Conservation (phyloP, 2,329 filamentous ascomycete species). For the Aspergillus sp. region DNA sequence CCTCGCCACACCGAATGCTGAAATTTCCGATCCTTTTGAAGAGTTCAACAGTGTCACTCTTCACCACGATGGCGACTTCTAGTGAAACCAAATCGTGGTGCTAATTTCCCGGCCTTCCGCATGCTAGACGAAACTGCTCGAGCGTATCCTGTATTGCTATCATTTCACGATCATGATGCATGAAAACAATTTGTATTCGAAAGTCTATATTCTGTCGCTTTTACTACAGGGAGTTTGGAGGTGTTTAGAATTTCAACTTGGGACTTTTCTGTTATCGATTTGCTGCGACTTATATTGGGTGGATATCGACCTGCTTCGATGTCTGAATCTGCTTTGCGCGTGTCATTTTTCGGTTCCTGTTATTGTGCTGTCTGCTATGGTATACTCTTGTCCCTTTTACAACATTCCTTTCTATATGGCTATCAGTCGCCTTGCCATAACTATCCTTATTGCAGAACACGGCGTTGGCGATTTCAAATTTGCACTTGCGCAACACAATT, state of each 20-base stretch:
- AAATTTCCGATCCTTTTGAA: constrained; percentile 86
- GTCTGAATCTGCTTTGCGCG: constrained; percentile 1
- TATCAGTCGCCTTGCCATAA: constrained; percentile 9
- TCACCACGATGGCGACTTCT: constrained; percentile 82
- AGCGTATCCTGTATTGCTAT: constrained; percentile 21
- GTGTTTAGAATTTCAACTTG: constrained; percentile 23
- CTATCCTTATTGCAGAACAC: constrained; percentile 22
- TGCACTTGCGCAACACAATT: constrained; percentile 4
- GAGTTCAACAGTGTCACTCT: constrained; percentile 98
- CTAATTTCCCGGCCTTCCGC: not conserved
- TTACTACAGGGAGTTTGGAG: constrained; percentile 24
- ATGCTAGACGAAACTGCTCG: constrained; percentile 16
- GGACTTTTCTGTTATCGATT: not conserved
- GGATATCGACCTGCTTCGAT: constrained; percentile 11
- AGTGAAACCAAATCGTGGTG: constrained; percentile 9
- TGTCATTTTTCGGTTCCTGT: constrained; percentile 6
- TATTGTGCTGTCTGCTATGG: constrained; percentile 7
- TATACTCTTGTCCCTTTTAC: constrained; percentile 9
- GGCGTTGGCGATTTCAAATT: constrained; percentile 24
- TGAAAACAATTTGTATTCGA: constrained; percentile 32
- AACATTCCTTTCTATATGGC: constrained; percentile 1
- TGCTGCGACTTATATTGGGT: constrained; percentile 1
- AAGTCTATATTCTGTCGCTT: constrained; percentile 22
- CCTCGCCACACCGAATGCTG: constrained; percentile 78
- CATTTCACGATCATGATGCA: constrained; percentile 34